phyloP scores from a whole-genome alignment of 2,329 filamentous ascomycete genomes.

The Venturiaceae sp. region DNA sequence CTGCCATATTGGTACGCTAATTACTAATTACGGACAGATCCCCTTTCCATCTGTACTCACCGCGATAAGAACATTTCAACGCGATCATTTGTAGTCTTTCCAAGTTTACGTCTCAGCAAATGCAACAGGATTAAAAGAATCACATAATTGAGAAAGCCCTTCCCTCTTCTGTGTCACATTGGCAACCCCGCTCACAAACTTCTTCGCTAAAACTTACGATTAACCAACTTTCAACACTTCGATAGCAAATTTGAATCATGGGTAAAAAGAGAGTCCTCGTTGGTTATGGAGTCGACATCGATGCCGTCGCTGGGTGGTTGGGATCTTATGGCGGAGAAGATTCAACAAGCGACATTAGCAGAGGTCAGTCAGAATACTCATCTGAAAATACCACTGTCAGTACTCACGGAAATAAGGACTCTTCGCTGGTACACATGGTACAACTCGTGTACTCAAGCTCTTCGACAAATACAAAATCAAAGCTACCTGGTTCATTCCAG shows the following conservation, averaged over 20 bases:
- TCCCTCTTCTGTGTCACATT: too few relatives aligned
- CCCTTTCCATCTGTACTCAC: neutral
- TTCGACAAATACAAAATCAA: constrained; percentile 66
- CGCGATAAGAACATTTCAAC: neutral
- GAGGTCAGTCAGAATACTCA: constrained; percentile 35
- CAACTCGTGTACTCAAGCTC: constrained; percentile 56
- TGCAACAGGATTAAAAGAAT: too few relatives aligned
- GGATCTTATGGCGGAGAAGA: constrained; percentile 68
- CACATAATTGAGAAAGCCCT: too few relatives aligned
- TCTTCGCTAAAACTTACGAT: too few relatives aligned
- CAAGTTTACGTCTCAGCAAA: too few relatives aligned
- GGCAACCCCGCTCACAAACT: too few relatives aligned
- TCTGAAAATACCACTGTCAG: neutral
- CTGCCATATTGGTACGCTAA: too few relatives aligned
- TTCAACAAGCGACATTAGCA: constrained; percentile 60
- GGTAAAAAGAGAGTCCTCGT: constrained; percentile 44
- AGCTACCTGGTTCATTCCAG: constrained; percentile 56
- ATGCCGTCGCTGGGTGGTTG: constrained; percentile 68
- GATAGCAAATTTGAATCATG: constrained; percentile 16
- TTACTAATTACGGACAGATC: neutral
- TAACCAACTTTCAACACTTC: neutral
- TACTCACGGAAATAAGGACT: constrained; percentile 32
- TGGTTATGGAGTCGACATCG: constrained; percentile 62
- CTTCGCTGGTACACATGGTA: constrained; percentile 60
- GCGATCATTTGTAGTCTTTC: too few relatives aligned